Evolutionary conservation across 1,139 yeast genomes (phyloP), one percentile per base, ranked within the genome.

Genomic region (Debaryomyces sp.): DNA sequence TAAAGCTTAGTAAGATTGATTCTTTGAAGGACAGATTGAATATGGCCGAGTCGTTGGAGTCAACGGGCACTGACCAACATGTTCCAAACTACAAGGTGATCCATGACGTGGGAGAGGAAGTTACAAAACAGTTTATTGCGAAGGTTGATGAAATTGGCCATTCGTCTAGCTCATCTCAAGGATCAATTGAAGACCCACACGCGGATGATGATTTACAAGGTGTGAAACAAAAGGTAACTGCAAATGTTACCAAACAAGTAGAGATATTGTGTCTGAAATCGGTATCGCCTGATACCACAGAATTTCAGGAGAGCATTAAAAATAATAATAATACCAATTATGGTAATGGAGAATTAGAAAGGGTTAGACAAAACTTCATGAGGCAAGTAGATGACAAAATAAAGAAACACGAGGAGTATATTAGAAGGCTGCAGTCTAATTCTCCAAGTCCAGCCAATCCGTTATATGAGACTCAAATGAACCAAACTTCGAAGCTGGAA

Each of bases 91-190:
- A 53, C 32, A 59, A 62, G 27, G 57, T 59, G 1, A 58, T 61
- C 27, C 64, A 61, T 24, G 65, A 62, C 32, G 63, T 61, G 8
- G 66, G 65, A 7, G 60, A 61, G 37, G 59, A 61, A 46, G 66
- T 62, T 12, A 60, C 61, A 10, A 59, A 60, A 43, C 64, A 61
- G 43, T 62, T 62, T 44, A 54, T 59, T 13, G 64, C 58, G 12
- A 62, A 62, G 43, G 63, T 61, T 18, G 59, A 61, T 43, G 66
- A 62, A 46, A 58, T 61, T 32, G 58, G 59, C 26, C 54, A 56
- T 41, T 43, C 45, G 13, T 40, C 50, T 43, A 32, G 50, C n/a
- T 54, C 59, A 7, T 54, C 61, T 26, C 55, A 53, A 26, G 55
- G 55, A 17, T 46, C 50, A 7, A 36, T 54, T 6, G 51, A 48